Evolutionary conservation across 2,329 filamentous ascomycete genomes (phyloP), one percentile per base, ranked within the genome.

Genomic region (Diplodia seriata): DNA sequence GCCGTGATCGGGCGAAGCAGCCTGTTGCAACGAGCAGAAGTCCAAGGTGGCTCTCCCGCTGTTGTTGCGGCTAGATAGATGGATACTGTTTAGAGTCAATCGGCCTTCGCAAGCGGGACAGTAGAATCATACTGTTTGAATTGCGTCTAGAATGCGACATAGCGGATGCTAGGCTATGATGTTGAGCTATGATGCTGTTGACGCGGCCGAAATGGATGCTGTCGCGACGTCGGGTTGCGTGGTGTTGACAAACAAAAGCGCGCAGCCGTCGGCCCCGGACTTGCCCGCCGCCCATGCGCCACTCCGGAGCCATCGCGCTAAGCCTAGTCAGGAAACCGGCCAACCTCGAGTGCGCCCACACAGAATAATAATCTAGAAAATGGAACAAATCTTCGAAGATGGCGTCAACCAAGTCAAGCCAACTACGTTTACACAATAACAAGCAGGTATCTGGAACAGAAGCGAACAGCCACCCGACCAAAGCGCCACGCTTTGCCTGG

Each of bases 11-110:
- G 80, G 51, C 80, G 76, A 0, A 82, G 74, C 4, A 82, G 73
- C 62, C 80, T 77, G 68, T 80, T 80, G 71, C 80, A 82, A 50
- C 80, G 78, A 55, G 78, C 75, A 18, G 79, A 78, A 8, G 78
- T 82, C 80, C 80, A 82, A 56, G 78, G 59, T n/a, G n/a, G 59
- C 12, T 63, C 47, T 3, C 47, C 47, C 4, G 29, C 14, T 23
- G 14, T 11, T 7, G 59, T 1, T 7, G 59, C 7, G 47, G 12
- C 59, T 63, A 51, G 14, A 12, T 36, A 38, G n/a, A 20, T 7
- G 47, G 20, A 7, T 12, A 50, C 47, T 51, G 23, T 29, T 51
- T 23, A 36, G 47, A 50, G 47, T 51, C 59, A 63, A 51, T 36
- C 1, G 18, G 31, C 14, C 11, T 38, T 51, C 7, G n/a, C 4